Percentiles rank a stretch among this genome's conserved stretches.
These are phyloP conservation scores for Nakazawaea ernobii DNA, from an alignment of 805 yeast species.

Conservation along the genomic window DNA sequence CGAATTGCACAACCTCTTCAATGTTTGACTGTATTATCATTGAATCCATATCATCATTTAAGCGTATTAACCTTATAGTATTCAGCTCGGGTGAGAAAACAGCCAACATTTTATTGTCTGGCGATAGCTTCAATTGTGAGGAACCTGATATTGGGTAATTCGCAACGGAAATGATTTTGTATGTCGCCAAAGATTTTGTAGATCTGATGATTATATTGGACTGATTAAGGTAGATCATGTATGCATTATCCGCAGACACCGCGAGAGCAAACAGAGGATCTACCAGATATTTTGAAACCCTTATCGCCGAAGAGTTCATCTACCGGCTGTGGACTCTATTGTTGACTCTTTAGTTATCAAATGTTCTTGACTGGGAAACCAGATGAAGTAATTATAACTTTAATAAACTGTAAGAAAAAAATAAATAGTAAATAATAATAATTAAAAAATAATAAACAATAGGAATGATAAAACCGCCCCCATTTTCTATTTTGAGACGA, in stretches of 20 bases:
- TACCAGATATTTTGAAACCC: neutral
- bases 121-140: neutral
- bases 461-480: no score
- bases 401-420: no score
- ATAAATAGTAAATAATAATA: no score
- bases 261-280: neutral
- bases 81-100: neutral
- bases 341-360: no score
- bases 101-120: neutral
- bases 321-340: no score
- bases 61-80: neutral
- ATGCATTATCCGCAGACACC: neutral
- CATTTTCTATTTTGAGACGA: no score
- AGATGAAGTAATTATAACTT: no score
- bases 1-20: constrained; percentile 4
- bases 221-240: neutral
- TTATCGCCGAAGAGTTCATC: neutral
- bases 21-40: neutral
- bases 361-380: no score
- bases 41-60: neutral
- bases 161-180: neutral
- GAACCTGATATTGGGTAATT: neutral
- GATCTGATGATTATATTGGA: constrained; percentile 1
- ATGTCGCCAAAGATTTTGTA: neutral
- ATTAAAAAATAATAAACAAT: no score